A percentile compares a stretch with the other conserved stretches of the same genome.
phyloP scores from a whole-genome alignment of 2,329 filamentous ascomycete genomes.

The Didymella sp. region DNA sequence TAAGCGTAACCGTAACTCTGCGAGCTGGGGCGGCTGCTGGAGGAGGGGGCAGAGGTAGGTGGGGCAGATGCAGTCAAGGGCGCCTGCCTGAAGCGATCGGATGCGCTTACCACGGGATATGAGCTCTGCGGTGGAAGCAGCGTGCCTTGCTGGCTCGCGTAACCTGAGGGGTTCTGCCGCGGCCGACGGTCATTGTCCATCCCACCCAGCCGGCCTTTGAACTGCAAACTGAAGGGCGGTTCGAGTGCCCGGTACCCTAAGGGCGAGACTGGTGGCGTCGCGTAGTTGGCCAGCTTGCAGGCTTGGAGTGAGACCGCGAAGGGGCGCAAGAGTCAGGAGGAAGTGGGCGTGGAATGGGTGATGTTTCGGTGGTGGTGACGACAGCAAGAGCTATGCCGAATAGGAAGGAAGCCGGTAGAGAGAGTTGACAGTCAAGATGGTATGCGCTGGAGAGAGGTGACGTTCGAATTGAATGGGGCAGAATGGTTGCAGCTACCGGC shows the following conservation, averaged over 20 bases:
- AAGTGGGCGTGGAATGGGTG: slow-evolving; percentile 10
- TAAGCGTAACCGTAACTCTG: slow-evolving; percentile 59
- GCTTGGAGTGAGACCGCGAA: slow-evolving; percentile 35
- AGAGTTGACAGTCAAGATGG: slow-evolving; percentile 20
- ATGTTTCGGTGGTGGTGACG: slow-evolving; percentile 16
- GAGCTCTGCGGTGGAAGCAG: slow-evolving; percentile 54
- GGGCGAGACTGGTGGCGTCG: slow-evolving; percentile 69
- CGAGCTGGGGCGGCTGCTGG: slow-evolving; percentile 49
- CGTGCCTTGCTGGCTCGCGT: slow-evolving; percentile 60
- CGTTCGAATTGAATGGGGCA: slow-evolving; percentile 38
- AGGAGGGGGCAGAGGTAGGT: slow-evolving; percentile 51
- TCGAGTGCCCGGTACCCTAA: slow-evolving; percentile 67
- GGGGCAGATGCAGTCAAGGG: slow-evolving; percentile 53
- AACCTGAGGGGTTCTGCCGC: slow-evolving; percentile 75
- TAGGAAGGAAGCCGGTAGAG: slow-evolving; percentile 17
- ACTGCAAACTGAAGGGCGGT: slow-evolving; percentile 64
- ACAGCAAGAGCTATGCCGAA: slow-evolving; percentile 22
- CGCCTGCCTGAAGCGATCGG: slow-evolving; percentile 58
- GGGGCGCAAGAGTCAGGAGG: slow-evolving; percentile 26
- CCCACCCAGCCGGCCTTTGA: slow-evolving; percentile 62
- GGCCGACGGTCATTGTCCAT: slow-evolving; percentile 80
- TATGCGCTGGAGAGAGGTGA: slow-evolving; percentile 28
- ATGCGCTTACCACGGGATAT: slow-evolving; percentile 54
- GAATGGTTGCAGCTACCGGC: slow-evolving; percentile 39
- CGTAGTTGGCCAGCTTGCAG: slow-evolving; percentile 71